phyloP scores from a whole-genome alignment of 768 basidiomycete genomes.

The Solioccasus polychromus region DNA sequence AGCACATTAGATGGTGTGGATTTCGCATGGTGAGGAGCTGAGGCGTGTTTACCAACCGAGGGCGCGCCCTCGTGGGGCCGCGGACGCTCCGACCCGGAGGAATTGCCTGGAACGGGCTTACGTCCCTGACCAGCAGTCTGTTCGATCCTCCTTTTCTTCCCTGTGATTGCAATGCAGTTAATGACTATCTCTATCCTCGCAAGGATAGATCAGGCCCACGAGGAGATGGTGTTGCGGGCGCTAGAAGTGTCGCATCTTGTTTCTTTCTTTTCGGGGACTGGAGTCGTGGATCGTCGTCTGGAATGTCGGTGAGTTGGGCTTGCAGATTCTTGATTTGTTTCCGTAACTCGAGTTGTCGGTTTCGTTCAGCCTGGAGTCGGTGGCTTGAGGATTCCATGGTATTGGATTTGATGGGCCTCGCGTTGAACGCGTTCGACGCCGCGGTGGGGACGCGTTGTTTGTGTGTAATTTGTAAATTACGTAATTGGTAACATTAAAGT shows the following conservation, averaged over 20 bases:
- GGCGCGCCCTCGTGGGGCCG: conserved; percentile 11
- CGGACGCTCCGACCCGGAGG: conserved; percentile 12
- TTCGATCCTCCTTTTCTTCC: conserved; percentile 46
- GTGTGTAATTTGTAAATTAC: conserved; percentile 12
- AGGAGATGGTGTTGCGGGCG: conserved; percentile 60
- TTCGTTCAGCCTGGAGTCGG: conserved; percentile 37
- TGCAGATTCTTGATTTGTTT: conserved; percentile 56
- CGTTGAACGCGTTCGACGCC: conserved; percentile 16
- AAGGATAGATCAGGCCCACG: conserved; percentile 42
- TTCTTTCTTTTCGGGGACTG: conserved; percentile 50
- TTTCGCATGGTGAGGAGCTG: conserved; percentile 20
- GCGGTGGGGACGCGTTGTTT: conserved; percentile 24
- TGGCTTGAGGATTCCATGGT: conserved; percentile 56
- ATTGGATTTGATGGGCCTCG: conserved; percentile 1
- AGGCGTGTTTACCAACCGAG: conserved; percentile 4
- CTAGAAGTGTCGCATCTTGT: conserved; percentile 36
- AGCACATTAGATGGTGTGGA: conserved; percentile 54
- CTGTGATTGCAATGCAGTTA: conserved; percentile 13
- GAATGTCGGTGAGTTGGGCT: conserved; percentile 46
- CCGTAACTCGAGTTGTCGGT: conserved; percentile 47
- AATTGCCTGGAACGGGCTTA: conserved; percentile 9
- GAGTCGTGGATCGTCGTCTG: conserved; percentile 22
- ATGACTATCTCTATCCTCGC: neutral
- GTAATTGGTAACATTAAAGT: conserved; percentile 14
- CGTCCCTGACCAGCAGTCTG: conserved; percentile 23